Base-by-base conservation (phyloP, 768 basidiomycete genomes). In the Russula compacta region DNA sequence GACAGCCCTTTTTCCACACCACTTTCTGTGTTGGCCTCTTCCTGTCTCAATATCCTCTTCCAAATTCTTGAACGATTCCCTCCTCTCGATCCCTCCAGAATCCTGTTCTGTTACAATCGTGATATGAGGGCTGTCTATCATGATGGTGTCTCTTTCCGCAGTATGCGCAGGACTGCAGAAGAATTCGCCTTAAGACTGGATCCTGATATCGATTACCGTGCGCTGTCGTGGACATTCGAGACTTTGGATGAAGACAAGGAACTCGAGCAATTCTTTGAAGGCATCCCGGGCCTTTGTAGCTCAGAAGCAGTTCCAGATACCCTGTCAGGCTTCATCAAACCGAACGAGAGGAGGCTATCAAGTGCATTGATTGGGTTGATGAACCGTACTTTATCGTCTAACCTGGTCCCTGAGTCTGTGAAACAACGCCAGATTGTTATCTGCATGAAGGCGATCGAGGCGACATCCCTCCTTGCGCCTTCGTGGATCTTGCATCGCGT, bases 181-280 rank as follows among this genome's bases (percentile, higher is more conserved):
- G 24, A n/a, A 1, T 12, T 21, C 21, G 60, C 35, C 2, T 1
- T 19, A 24, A 17, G 11, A 19, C 6, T 52, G 6, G 3, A 15
- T 4, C 12, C 46, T 1, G 10, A 19, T 0, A 46, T 56, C 2
- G 54, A 56, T 14, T 29, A 44, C 39, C 33, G 35, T 44, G 40
- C 60, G 1, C 32, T 61, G 17, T 11, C 3, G 11, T 61, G 60
- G 60, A 51, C 49, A 3, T 56, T 56, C 29, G 24, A 46, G 2
- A 39, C 42, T 12, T 32, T 61, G 14, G 35, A 46, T 11, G 42
- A 56, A 39, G 60, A 61, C 39, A 6, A 4, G 0, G 60, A 61
- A 52, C 42, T 61, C 5, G 54, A 61, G 29, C 19, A 43, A 5
- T 61, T 61, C 39, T 61, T 56, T 19, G 49, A 43, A 1, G 54